A percentile compares a stretch with the other conserved stretches of the same genome.
These are phyloP conservation scores for Xylaria sp. DNA, from an alignment of 2,329 filamentous ascomycete species.

Conservation along the genomic window DNA sequence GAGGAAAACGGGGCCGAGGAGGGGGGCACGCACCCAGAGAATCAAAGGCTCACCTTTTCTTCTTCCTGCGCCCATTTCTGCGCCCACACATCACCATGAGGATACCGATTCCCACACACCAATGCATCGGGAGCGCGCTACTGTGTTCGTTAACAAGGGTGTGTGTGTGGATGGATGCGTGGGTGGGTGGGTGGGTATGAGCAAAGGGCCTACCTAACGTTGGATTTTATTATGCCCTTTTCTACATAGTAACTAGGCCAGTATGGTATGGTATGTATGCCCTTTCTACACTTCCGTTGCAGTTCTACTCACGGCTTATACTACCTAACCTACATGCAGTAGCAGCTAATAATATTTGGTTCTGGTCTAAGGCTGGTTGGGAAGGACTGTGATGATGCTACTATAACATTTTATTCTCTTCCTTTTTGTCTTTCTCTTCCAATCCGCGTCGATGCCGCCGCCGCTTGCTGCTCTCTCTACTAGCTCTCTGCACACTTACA, in stretches of 20 bases:
- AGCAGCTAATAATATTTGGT: constrained; percentile 21
- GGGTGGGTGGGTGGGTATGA: constrained; percentile 14
- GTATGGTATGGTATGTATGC: not conserved
- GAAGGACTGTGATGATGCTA: constrained; percentile 19
- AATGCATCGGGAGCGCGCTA: constrained; percentile 47
- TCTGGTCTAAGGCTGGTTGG: constrained; percentile 3
- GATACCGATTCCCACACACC: constrained; percentile 43
- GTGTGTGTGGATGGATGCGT: constrained; percentile 13
- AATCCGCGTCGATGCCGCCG: constrained; percentile 26
- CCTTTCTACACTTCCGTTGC: constrained; percentile 27
- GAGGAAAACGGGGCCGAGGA: constrained; percentile 29
- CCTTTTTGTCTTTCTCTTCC: not conserved
- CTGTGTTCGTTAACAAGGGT: constrained; percentile 36
- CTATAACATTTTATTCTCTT: not conserved
- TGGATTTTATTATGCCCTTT: constrained; percentile 2
- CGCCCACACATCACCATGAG: constrained; percentile 28
- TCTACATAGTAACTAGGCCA: not conserved
- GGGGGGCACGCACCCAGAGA: not conserved
- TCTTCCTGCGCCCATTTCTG: not conserved
- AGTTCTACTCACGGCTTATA: constrained; percentile 8
- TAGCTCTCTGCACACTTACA: not conserved
- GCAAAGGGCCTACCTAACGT: constrained; percentile 9
- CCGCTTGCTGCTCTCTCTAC: constrained; percentile 2
- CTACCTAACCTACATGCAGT: not conserved
- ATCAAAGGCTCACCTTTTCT: constrained; percentile 27